A percentile compares a stretch with the other conserved stretches of the same genome.
Evolutionary conservation across 257 asterid species (phyloP).

Genomic region (Penstemon newberryi): DNA sequence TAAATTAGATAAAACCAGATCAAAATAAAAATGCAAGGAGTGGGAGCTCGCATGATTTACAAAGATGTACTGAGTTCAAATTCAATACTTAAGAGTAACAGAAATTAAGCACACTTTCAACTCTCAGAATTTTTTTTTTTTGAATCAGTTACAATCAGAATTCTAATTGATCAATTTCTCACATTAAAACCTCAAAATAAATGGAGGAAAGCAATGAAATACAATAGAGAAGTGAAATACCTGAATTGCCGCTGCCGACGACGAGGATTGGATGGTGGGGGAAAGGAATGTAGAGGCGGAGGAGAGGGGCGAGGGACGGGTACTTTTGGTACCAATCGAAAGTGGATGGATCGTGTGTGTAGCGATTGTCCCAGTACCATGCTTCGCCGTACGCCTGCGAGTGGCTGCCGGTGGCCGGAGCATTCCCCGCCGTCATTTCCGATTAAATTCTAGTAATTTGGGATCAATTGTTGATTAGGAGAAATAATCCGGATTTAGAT

Average conservation of each 20-base stretch:
- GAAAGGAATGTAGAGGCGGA: conserved; percentile 59
- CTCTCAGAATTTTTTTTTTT: no score
- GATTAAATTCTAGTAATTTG: not conserved
- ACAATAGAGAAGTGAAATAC: conserved; percentile 28
- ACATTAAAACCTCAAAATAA: not conserved
- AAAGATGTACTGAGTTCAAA: not conserved
- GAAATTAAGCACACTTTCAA: no score
- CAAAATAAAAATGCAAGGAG: not conserved
- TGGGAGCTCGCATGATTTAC: not conserved
- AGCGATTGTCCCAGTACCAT: conserved; percentile 82
- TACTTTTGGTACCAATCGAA: conserved; percentile 86
- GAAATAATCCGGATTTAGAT: no score
- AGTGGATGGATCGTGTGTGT: conserved; percentile 51
- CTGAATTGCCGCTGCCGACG: conserved; percentile 78
- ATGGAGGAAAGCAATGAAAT: not conserved
- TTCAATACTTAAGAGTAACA: no score
- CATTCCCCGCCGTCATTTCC: conserved; percentile 36
- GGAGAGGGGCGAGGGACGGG: conserved; percentile 59
- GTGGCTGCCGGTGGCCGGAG: conserved; percentile 34
- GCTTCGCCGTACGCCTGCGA: conserved; percentile 73
- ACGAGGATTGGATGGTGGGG: conserved; percentile 54
- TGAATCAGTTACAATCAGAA: not conserved
- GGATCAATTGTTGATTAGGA: no score
- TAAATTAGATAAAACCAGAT: not conserved
- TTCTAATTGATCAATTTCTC: not conserved